Conservation (phyloP, 495 filamentous ascomycete genomes). For the Penicillium bialowiezense region DNA sequence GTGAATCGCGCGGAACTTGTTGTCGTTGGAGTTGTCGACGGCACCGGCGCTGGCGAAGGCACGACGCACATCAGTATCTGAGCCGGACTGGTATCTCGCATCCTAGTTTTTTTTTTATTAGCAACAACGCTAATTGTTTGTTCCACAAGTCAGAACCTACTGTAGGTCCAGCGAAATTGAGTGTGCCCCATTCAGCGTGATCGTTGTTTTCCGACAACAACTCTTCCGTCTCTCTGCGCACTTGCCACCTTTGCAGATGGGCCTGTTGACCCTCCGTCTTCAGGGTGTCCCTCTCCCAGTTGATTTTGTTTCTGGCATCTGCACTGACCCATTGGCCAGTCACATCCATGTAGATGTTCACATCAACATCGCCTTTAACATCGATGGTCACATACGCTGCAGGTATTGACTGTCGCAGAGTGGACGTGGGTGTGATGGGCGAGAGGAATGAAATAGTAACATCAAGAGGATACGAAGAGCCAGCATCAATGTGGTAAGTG, state of each 20-base stretch:
- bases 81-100: constrained; percentile 66
- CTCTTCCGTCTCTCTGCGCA: constrained; percentile 62
- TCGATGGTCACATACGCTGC: constrained; percentile 79
- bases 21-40: constrained; percentile 64
- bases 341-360: constrained; percentile 84
- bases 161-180: constrained; percentile 73
- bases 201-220: constrained; percentile 73
- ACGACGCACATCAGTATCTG: constrained; percentile 64
- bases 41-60: constrained; percentile 68
- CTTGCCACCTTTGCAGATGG: constrained; percentile 57
- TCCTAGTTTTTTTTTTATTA: constrained; percentile 37
- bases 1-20: constrained; percentile 65
- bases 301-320: constrained; percentile 62
- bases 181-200: constrained; percentile 83
- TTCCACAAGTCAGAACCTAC: constrained; percentile 29
- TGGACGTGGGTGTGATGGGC: constrained; percentile 90
- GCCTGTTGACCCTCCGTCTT: constrained; percentile 20
- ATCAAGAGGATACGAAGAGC: constrained; percentile 39
- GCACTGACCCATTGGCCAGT: constrained; percentile 91
- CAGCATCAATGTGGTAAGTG: constrained; percentile 66
- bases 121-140: background rate
- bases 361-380: constrained; percentile 65
- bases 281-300: constrained; percentile 59
- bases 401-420: constrained; percentile 84
- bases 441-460: constrained; percentile 85